These are phyloP conservation scores for Penstemon davidsonii DNA, from an alignment of 257 asterid genomes.

Conservation along the genomic window DNA sequence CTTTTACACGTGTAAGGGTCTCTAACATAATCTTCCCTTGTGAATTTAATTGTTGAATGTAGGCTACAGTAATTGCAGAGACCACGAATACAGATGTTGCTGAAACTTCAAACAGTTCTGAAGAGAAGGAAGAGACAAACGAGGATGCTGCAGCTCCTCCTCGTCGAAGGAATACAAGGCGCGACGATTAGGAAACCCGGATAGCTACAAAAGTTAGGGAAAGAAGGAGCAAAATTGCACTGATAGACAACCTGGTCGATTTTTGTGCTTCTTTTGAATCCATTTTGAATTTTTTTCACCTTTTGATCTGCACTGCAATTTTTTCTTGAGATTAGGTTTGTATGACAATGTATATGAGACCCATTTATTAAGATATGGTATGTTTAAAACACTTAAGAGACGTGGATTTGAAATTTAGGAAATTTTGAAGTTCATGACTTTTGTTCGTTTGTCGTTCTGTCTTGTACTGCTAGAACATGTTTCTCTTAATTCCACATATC, in stretches of 20 bases:
- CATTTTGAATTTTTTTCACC: conserved; percentile 14
- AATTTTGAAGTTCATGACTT: too few relatives aligned
- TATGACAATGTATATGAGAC: conserved; percentile 40
- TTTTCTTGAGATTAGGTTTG: conserved; percentile 36
- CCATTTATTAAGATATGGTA: conserved; percentile 30
- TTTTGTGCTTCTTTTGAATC: conserved; percentile 28
- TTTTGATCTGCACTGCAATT: conserved; percentile 25
- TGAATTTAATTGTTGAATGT: background rate
- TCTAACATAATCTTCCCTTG: too few relatives aligned
- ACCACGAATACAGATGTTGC: conserved; percentile 49
- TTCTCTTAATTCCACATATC: too few relatives aligned
- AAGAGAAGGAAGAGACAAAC: conserved; percentile 54
- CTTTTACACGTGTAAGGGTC: background rate
- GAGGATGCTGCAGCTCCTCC: conserved; percentile 57
- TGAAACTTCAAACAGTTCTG: conserved; percentile 50
- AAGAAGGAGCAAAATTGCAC: conserved; percentile 13
- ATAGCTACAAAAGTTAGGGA: conserved; percentile 4
- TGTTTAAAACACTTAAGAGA: conserved; percentile 22
- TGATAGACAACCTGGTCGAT: conserved; percentile 14
- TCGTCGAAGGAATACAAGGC: conserved; percentile 61
- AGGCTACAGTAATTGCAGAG: conserved; percentile 53
- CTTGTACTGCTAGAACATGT: too few relatives aligned
- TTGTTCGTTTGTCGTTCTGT: too few relatives aligned
- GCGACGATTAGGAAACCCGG: conserved; percentile 45
- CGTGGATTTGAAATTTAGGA: conserved; percentile 11